These are phyloP conservation scores for Chamaenerion angustifolium DNA, from an alignment of 345 rosid species.

Conservation along the genomic window DNA sequence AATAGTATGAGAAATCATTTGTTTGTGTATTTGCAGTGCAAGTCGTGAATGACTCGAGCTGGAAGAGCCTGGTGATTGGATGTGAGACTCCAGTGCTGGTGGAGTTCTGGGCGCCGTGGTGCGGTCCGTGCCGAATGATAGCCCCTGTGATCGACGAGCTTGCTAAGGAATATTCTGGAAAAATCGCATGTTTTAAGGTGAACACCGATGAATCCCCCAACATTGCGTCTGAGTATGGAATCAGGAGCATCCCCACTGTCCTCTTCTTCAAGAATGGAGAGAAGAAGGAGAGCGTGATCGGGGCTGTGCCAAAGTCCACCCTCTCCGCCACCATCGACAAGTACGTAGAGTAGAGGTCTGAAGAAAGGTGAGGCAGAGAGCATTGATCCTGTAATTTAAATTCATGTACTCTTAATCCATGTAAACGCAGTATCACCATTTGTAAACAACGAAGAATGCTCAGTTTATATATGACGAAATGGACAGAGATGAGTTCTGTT, in stretches of 20 bases:
- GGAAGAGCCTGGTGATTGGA: constrained; percentile 30
- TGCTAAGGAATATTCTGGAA: constrained; percentile 55
- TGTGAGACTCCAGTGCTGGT: constrained; percentile 41
- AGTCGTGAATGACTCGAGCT: constrained; percentile 40
- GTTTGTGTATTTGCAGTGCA: constrained; percentile 23
- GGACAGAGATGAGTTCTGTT: no score
- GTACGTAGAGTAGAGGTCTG: constrained; percentile 34
- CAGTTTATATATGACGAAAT: no score
- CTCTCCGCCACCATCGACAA: constrained; percentile 43
- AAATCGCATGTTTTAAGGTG: constrained; percentile 43
- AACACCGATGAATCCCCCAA: constrained; percentile 61
- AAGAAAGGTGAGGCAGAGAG: no score
- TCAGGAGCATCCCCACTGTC: constrained; percentile 65
- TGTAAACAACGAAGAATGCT: no score
- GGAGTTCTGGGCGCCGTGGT: constrained; percentile 84
- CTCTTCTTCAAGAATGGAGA: constrained; percentile 58
- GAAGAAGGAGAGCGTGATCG: constrained; percentile 62
- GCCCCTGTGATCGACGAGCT: constrained; percentile 46
- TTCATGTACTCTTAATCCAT: no score
- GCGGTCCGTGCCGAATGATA: constrained; percentile 72
- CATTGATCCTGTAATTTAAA: no score
- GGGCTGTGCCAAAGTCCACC: constrained; percentile 66
- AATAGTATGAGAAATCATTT: background rate
- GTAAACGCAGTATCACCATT: no score
- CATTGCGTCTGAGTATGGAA: constrained; percentile 45